A percentile compares a stretch with the other conserved stretches of the same genome.
Evolutionary conservation across 345 rosid genomes (phyloP).

Genomic region (Capsella bursapastoris): DNA sequence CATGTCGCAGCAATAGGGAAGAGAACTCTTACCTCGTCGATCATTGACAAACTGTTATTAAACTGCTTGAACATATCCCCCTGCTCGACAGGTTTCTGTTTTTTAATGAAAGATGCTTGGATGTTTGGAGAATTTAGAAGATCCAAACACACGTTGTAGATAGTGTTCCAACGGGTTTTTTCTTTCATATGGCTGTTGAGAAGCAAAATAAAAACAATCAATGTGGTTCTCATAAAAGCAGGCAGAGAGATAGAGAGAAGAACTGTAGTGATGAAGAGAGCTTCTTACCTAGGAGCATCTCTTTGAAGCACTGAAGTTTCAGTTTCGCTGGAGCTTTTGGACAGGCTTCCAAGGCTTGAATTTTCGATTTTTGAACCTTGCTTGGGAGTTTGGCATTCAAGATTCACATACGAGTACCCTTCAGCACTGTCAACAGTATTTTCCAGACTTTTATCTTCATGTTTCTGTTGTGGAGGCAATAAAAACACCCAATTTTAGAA

Average conservation of each 20-base stretch:
- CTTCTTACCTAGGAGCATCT: constrained; percentile 44
- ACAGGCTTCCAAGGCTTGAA: constrained; percentile 48
- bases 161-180: constrained; percentile 59
- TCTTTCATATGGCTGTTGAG: constrained; percentile 50
- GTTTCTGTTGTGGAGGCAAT: constrained; percentile 41
- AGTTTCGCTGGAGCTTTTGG: constrained; percentile 47
- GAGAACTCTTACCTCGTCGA: constrained; percentile 51
- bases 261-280: constrained; percentile 26
- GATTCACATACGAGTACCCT: constrained; percentile 39
- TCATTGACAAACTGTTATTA: constrained; percentile 58
- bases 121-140: constrained; percentile 60
- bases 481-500: constrained; percentile 16
- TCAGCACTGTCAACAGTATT: constrained; percentile 41
- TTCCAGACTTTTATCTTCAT: constrained; percentile 36
- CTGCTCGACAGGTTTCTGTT: constrained; percentile 47
- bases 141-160: constrained; percentile 74
- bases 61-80: constrained; percentile 58
- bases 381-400: constrained; percentile 58
- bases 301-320: constrained; percentile 45
- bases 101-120: constrained; percentile 40
- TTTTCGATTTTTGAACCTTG: constrained; percentile 39
- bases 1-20: background rate
- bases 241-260: constrained; percentile 2
- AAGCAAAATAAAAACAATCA: constrained; percentile 24
- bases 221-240: constrained; percentile 20